Percentiles rank a stretch among this genome's conserved stretches.
phyloP scores from a whole-genome alignment of 1,139 yeast species.

The Nakaseomyces kungkrabaensis region DNA sequence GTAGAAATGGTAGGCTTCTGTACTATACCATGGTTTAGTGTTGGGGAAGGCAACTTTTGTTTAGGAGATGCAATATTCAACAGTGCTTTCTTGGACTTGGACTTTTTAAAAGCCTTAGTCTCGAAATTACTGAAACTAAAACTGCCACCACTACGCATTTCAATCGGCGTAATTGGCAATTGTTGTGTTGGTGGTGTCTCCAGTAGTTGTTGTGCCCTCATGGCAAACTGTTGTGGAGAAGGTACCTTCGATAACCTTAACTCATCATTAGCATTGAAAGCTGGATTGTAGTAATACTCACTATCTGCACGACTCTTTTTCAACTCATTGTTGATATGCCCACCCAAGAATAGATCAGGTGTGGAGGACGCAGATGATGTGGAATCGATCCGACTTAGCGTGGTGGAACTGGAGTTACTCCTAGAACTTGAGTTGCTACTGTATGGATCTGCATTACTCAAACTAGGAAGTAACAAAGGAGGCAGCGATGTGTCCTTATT shows the following conservation, averaged over 20 bases:
- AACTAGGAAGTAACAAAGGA: slow-evolving; percentile 24
- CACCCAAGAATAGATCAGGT: not conserved
- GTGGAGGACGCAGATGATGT: not conserved
- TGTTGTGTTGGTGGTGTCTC: not conserved
- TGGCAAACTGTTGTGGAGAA: not conserved
- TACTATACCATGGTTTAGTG: not conserved
- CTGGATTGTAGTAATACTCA: not conserved
- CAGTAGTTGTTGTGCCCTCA: not conserved
- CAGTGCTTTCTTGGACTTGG: slow-evolving; percentile 1
- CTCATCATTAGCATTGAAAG: not conserved
- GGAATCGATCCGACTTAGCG: slow-evolving; percentile 1
- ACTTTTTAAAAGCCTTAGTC: not conserved
- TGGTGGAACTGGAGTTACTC: slow-evolving; percentile 2
- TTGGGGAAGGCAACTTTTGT: not conserved
- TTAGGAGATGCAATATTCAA: not conserved
- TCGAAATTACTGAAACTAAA: not conserved
- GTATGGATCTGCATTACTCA: not conserved
- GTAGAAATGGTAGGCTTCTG: not conserved
- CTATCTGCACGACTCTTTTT: not conserved
- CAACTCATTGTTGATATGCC: not conserved
- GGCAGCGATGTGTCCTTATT: slow-evolving; percentile 23
- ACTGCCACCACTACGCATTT: not conserved
- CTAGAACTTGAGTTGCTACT: slow-evolving; percentile 1
- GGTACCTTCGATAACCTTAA: not conserved
- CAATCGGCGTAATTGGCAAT: not conserved